Conservation (phyloP, 768 basidiomycete genomes). For the Boletus edulis region DNA sequence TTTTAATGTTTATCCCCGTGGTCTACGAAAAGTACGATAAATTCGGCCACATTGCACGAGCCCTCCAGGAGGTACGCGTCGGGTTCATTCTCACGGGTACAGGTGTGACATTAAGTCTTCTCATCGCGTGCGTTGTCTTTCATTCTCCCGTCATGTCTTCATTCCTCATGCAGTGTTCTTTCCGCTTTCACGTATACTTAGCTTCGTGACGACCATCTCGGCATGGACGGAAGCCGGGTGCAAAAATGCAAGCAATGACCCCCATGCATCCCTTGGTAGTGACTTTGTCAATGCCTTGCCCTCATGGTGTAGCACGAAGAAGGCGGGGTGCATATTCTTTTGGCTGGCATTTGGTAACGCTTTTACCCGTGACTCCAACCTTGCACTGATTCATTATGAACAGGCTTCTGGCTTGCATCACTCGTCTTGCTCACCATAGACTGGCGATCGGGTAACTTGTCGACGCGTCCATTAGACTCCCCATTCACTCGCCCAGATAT, state of each 20-base stretch:
- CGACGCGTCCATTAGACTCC: conserved; percentile 57
- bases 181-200: conserved; percentile 23
- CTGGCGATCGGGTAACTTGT: conserved; percentile 69
- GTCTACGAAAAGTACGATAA: conserved; percentile 86
- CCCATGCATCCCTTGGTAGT: conserved; percentile 64
- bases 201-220: conserved; percentile 75
- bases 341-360: conserved; percentile 74
- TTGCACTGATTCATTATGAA: conserved; percentile 8
- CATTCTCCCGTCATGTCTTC: background rate
- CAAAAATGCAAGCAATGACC: conserved; percentile 81
- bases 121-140: conserved; percentile 66
- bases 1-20: conserved; percentile 77
- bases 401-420: conserved; percentile 77
- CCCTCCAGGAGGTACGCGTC: conserved; percentile 79
- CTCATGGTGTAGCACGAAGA: conserved; percentile 92
- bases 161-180: conserved; percentile 14
- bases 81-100: conserved; percentile 77
- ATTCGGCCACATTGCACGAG: conserved; percentile 70
- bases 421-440: conserved; percentile 63
- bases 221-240: conserved; percentile 90
- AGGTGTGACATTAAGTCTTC: conserved; percentile 62
- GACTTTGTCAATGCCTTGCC: conserved; percentile 66
- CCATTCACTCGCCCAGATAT: conserved; percentile 67
- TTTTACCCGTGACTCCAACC: background rate
- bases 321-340: conserved; percentile 85